phyloP scores from a whole-genome alignment of 306 rosid genomes.

The Carpinus viminea region DNA sequence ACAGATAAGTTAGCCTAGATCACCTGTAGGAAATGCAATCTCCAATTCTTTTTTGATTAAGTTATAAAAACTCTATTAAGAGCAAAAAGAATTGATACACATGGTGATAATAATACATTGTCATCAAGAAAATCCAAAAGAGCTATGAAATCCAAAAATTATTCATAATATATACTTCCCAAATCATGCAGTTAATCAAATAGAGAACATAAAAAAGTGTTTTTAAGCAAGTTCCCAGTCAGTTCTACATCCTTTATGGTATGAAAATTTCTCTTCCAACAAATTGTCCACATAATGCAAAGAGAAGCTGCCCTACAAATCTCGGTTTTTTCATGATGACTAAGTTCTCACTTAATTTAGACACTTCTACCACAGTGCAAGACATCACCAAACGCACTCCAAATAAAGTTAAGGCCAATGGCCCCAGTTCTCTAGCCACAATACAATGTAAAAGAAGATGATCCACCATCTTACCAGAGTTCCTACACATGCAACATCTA shows the following conservation, averaged over 20 bases:
- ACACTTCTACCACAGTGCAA: neutral
- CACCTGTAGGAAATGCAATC: neutral
- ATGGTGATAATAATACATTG: too few species aligned
- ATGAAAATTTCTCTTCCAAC: neutral
- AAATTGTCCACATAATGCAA: neutral
- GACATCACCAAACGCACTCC: neutral
- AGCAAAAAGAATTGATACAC: too few species aligned
- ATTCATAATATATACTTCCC: neutral
- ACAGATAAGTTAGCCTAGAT: neutral
- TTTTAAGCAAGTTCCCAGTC: neutral
- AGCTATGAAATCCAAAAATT: neutral
- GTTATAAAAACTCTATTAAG: too few species aligned
- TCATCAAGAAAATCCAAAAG: neutral
- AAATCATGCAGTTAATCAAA: neutral
- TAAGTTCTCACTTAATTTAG: neutral
- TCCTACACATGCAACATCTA: neutral
- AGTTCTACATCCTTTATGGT: neutral
- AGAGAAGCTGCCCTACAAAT: neutral
- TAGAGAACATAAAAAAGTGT: neutral
- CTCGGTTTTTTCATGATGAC: neutral
- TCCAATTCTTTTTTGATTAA: neutral
- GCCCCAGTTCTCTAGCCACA: neutral
- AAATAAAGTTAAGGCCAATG: neutral
- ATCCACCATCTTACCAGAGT: neutral
- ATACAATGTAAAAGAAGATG: neutral